These are phyloP conservation scores for Fragaria vesca DNA, from an alignment of 306 rosid species.

Conservation along the genomic window DNA sequence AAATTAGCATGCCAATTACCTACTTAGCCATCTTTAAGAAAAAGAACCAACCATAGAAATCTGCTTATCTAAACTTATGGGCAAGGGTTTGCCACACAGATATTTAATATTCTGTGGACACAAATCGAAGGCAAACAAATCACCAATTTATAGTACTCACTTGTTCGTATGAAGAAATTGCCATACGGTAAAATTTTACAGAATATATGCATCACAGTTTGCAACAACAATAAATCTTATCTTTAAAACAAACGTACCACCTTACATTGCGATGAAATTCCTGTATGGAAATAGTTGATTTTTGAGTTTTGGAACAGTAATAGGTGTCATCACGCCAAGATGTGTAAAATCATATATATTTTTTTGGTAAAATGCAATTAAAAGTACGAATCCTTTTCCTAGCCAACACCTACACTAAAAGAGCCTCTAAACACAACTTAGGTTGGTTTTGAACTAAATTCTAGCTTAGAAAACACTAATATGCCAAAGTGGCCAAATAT, in stretches of 20 bases:
- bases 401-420: not conserved
- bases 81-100: not conserved
- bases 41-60: not conserved
- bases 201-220: not conserved
- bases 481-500: not conserved
- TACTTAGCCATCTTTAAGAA: not conserved
- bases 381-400: not conserved
- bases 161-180: not conserved
- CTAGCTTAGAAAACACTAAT: not conserved
- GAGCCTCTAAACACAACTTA: not conserved
- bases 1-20: slow-evolving; percentile 25
- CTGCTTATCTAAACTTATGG: not conserved
- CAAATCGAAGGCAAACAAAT: not conserved
- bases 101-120: not conserved
- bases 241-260: not conserved
- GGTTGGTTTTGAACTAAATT: not conserved
- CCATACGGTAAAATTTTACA: not conserved
- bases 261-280: not conserved
- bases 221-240: not conserved
- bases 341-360: not conserved
- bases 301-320: not conserved
- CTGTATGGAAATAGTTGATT: not conserved
- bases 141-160: not conserved
- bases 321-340: not conserved
- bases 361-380: not conserved